These are phyloP conservation scores for Ganoderma sinense DNA, from an alignment of 1,284 basidiomycete genomes.

Conservation along the genomic window DNA sequence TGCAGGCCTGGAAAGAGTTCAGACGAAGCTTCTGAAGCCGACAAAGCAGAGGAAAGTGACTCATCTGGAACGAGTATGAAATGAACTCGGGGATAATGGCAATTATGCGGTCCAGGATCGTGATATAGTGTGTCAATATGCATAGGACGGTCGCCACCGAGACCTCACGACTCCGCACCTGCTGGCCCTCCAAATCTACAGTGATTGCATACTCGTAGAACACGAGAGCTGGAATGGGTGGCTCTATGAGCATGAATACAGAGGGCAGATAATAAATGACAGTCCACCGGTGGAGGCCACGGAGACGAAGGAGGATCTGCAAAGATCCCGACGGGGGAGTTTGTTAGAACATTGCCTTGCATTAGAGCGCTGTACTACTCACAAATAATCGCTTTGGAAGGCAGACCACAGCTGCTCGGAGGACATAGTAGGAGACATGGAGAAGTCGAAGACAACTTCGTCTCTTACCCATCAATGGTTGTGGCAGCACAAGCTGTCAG, in stretches of 20 bases:
- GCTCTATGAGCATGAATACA: neutral
- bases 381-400: neutral
- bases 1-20: slow-evolving; percentile 11
- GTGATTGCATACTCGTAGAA: slow-evolving; percentile 28
- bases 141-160: slow-evolving; percentile 23
- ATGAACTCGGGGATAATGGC: slow-evolving; percentile 14
- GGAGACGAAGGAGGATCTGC: neutral
- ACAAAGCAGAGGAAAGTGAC: neutral
- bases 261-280: neutral
- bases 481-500: neutral
- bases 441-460: neutral
- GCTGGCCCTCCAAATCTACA: slow-evolving; percentile 21
- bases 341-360: neutral
- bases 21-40: neutral
- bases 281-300: neutral
- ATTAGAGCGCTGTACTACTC: neutral
- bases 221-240: slow-evolving; percentile 14
- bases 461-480: neutral
- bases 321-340: neutral
- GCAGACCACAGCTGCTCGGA: neutral
- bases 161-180: slow-evolving; percentile 22
- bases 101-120: slow-evolving; percentile 24
- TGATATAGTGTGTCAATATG: slow-evolving; percentile 27
- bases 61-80: slow-evolving; percentile 12
- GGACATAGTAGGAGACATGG: slow-evolving; percentile 4